Base-by-base conservation (phyloP, 352 stramenopile species). In the Phytophthora sojae region DNA sequence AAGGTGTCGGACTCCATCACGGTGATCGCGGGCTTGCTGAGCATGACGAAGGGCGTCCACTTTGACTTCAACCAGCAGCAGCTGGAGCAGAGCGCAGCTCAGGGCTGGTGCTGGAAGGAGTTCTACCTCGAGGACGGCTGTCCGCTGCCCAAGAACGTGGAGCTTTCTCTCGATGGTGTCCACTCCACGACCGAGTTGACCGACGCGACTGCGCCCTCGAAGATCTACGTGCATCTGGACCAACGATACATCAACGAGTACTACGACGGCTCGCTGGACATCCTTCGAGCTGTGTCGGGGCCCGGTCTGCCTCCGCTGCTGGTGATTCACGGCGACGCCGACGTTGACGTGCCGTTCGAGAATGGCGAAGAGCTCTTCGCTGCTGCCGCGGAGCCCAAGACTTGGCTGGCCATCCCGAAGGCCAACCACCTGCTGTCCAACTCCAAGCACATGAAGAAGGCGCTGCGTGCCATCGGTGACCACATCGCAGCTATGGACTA, bases 401-500 rank as follows among this genome's bases (percentile, higher is more conserved):
- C 61, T 6, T 88, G 89, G 26, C 23, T 93, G 32, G 53, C 53
- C 9, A 87, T 94, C 42, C 57, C 80, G 6, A 81, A 77, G 26
- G 87, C 77, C n/a, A 94, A 93, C 73, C 87, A 94, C 77, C 45
- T 94, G 77, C 73, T 94, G 47, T 83, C 82, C 45, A 92, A 90
- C 68, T 83, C 83, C 1, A 92, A 89, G 61, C 87, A 92, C 53
- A 69, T 93, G 26, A 94, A 94, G 71, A 85, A 82, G 63, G 83
- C 81, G 12, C 47, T 91, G 51, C 67, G 75, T 51, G 85, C 76
- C 50, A 87, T 94, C 19, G 50, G 68, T 59, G 59, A 79, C 11
- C 75, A 83, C 58, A 58, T 76, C 56, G 54, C 49, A 39, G 66
- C 42, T 7, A 44, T 21, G 37, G 11, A 32, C 21, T 55, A 55